These are phyloP conservation scores for Moelleriella libera DNA, from an alignment of 2,329 filamentous ascomycete genomes.

Conservation along the genomic window DNA sequence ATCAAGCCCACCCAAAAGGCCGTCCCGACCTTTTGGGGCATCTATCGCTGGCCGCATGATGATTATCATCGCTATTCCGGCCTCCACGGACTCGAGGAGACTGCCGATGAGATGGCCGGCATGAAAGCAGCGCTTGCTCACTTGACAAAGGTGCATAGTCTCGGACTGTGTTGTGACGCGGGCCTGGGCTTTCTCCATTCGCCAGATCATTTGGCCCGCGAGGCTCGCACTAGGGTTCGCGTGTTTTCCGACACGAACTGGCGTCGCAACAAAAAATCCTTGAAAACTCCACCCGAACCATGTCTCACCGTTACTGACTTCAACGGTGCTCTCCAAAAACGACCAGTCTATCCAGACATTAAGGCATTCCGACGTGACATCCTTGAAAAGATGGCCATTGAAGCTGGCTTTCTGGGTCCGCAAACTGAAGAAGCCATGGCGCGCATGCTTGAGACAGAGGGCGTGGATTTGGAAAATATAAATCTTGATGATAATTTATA, in stretches of 20 bases:
- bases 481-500: conserved; percentile 18
- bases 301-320: conserved; percentile 8
- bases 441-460: conserved; percentile 20
- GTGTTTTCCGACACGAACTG: conserved; percentile 18
- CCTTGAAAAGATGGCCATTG: conserved; percentile 21
- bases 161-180: conserved; percentile 54
- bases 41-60: conserved; percentile 48
- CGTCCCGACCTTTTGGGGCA: conserved; percentile 46
- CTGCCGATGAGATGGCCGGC: conserved; percentile 46
- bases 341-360: not conserved
- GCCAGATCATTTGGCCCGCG: conserved; percentile 38
- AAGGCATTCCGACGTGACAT: conserved; percentile 4
- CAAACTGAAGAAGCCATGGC: conserved; percentile 19
- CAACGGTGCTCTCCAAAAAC: conserved; percentile 9
- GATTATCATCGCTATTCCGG: conserved; percentile 44
- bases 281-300: not conserved
- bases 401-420: conserved; percentile 18
- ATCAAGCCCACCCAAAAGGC: conserved; percentile 40
- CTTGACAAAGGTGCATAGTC: conserved; percentile 39
- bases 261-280: not conserved
- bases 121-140: conserved; percentile 48
- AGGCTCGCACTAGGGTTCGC: conserved; percentile 18
- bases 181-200: conserved; percentile 54
- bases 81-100: conserved; percentile 44
- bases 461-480: conserved; percentile 13